Percentiles rank a stretch among this genome's conserved stretches.
Evolutionary conservation across 2,329 filamentous ascomycete species (phyloP).

Genomic region (Biscogniauxia marginata): DNA sequence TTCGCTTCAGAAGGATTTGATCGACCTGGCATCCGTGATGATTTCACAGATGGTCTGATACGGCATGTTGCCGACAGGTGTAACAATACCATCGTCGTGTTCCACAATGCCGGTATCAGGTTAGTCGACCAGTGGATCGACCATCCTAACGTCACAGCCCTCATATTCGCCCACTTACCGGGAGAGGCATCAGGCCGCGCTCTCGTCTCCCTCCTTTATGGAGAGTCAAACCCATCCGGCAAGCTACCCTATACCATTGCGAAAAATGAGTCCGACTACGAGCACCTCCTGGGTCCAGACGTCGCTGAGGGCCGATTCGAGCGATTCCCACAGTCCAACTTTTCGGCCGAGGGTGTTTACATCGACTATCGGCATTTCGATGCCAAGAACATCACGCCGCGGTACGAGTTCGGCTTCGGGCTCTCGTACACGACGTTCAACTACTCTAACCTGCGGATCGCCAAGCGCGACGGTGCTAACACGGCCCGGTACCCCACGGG

Average conservation of each 20-base stretch:
- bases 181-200: constrained; percentile 62
- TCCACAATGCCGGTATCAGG: constrained; percentile 63
- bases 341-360: constrained; percentile 47
- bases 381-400: constrained; percentile 43
- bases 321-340: constrained; percentile 51
- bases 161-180: constrained; percentile 63
- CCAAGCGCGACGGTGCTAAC: constrained; percentile 26
- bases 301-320: constrained; percentile 50
- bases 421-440: constrained; percentile 55
- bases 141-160: constrained; percentile 61
- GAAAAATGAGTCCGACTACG: constrained; percentile 55
- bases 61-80: constrained; percentile 57
- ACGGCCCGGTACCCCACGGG: constrained; percentile 39
- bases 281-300: constrained; percentile 39
- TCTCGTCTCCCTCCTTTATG: constrained; percentile 56
- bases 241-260: constrained; percentile 63
- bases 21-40: constrained; percentile 61
- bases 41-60: constrained; percentile 60
- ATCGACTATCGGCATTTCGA: constrained; percentile 58
- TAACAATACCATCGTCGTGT: constrained; percentile 61
- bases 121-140: constrained; percentile 61
- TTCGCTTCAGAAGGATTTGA: constrained; percentile 74
- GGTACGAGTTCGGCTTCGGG: constrained; percentile 57
- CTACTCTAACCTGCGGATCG: constrained; percentile 43
- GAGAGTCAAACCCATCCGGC: constrained; percentile 55